phyloP scores from a whole-genome alignment of 1,139 yeast species.

The Pichia terricola region DNA sequence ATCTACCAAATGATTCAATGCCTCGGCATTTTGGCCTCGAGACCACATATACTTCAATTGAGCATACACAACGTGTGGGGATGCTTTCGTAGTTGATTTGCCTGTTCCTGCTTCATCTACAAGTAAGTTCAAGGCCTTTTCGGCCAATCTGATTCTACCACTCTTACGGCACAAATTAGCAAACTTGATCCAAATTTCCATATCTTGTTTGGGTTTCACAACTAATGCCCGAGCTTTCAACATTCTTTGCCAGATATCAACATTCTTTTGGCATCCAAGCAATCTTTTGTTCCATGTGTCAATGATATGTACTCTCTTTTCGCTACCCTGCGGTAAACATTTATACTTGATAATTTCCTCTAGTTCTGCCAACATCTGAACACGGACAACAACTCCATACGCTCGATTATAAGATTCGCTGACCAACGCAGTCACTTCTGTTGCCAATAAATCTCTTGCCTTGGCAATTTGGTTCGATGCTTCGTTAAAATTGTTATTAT shows the following conservation, averaged over 20 bases:
- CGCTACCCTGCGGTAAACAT: slow-evolving; percentile 72
- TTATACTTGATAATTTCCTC: slow-evolving; percentile 92
- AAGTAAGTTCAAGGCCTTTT: slow-evolving; percentile 74
- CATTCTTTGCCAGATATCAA: slow-evolving; percentile 97
- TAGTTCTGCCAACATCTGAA: slow-evolving; percentile 92
- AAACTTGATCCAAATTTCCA: slow-evolving; percentile 97
- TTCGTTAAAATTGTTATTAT: slow-evolving; percentile 75
- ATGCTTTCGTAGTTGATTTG: slow-evolving; percentile 52
- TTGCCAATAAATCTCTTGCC: slow-evolving; percentile 83
- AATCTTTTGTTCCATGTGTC: slow-evolving; percentile 92
- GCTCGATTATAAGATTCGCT: slow-evolving; percentile 97
- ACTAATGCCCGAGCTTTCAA: slow-evolving; percentile 88
- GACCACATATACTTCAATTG: slow-evolving; percentile 97
- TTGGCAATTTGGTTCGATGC: slow-evolving; percentile 70
- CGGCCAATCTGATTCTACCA: slow-evolving; percentile 86
- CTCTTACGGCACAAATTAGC: slow-evolving; percentile 93
- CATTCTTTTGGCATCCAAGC: slow-evolving; percentile 90
- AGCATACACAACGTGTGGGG: slow-evolving; percentile 95
- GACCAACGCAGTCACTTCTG: slow-evolving; percentile 89
- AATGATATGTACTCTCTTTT: slow-evolving; percentile 67
- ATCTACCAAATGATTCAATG: slow-evolving; percentile 74
- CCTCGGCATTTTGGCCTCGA: slow-evolving; percentile 80
- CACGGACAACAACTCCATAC: slow-evolving; percentile 90
- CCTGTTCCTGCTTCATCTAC: slow-evolving; percentile 43
- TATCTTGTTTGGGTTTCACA: slow-evolving; percentile 89